Conservation (phyloP, 768 basidiomycete genomes). For the Cyathus striatus region DNA sequence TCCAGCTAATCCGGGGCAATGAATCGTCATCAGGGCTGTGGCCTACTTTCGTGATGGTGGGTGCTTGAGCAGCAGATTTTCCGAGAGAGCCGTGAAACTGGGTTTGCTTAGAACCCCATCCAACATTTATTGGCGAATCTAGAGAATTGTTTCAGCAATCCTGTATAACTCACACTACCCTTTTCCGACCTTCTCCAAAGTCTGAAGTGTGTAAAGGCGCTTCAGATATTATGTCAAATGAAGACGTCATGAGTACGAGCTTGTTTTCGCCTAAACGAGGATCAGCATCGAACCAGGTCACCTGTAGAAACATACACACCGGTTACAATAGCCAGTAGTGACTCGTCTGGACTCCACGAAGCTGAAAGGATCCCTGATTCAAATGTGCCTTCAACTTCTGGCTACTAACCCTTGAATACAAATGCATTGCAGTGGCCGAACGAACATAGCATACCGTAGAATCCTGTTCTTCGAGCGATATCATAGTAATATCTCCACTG, state of each 20-base stretch:
- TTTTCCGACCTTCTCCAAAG: conserved; percentile 74
- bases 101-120: conserved; percentile 96
- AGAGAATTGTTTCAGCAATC: conserved; percentile 5
- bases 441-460: conserved; percentile 27
- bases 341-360: conserved; percentile 90
- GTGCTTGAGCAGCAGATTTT: conserved; percentile 69
- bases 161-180: not conserved
- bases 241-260: conserved; percentile 82
- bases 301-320: conserved; percentile 33
- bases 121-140: conserved; percentile 93
- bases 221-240: conserved; percentile 87
- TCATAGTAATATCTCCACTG: conserved; percentile 78
- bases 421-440: conserved; percentile 12
- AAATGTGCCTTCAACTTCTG: conserved; percentile 82
- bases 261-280: conserved; percentile 57
- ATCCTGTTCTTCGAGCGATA: conserved; percentile 48
- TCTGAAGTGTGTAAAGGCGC: conserved; percentile 62
- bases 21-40: conserved; percentile 68
- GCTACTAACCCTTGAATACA: conserved; percentile 28
- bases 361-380: conserved; percentile 82
- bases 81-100: conserved; percentile 97
- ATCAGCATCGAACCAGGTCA: not conserved
- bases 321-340: conserved; percentile 76
- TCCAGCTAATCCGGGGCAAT: conserved; percentile 79
- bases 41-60: conserved; percentile 33